phyloP scores from a whole-genome alignment of 2,329 filamentous ascomycete species.

The Raffaelea arxii region DNA sequence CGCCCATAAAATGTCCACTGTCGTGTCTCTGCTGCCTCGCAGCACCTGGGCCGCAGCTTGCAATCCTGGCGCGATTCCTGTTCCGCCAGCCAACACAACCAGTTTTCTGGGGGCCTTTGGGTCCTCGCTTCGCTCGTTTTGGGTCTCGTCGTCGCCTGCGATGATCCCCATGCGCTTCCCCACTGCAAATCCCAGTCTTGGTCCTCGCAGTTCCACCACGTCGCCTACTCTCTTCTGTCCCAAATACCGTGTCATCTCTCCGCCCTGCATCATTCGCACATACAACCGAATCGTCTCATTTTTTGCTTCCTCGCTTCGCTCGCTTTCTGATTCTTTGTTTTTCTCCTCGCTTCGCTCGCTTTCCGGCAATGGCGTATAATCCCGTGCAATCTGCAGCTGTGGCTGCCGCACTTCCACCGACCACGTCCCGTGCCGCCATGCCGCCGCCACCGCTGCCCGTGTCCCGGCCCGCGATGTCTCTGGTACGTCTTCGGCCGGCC shows the following conservation, averaged over 20 bases:
- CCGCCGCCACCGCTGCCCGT: slow-evolving; percentile 20
- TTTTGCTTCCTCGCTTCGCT: not conserved
- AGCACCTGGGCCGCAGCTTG: slow-evolving; percentile 63
- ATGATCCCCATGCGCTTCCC: slow-evolving; percentile 20
- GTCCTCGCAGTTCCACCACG: slow-evolving; percentile 67
- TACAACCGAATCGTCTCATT: slow-evolving; percentile 51
- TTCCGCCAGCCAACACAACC: slow-evolving; percentile 84
- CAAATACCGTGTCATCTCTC: slow-evolving; percentile 81
- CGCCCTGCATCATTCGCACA: slow-evolving; percentile 66
- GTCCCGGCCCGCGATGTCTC: slow-evolving; percentile 10
- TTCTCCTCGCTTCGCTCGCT: slow-evolving; percentile 15
- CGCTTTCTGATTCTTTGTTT: slow-evolving; percentile 19
- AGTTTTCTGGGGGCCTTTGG: slow-evolving; percentile 40
- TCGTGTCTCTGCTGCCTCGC: slow-evolving; percentile 21
- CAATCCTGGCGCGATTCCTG: slow-evolving; percentile 81
- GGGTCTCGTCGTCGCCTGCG: not conserved
- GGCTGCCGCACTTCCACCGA: slow-evolving; percentile 92
- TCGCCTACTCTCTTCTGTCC: slow-evolving; percentile 52
- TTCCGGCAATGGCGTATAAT: slow-evolving; percentile 80
- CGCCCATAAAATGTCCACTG: slow-evolving; percentile 75
- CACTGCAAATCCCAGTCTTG: slow-evolving; percentile 57
- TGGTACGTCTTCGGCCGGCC: slow-evolving; percentile 20
- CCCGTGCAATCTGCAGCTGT: slow-evolving; percentile 79
- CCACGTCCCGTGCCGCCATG: slow-evolving; percentile 62
- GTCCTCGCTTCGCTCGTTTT: slow-evolving; percentile 11